These are phyloP conservation scores for Aspergillus nomiae DNA, from an alignment of 2,329 filamentous ascomycete genomes.

Conservation along the genomic window DNA sequence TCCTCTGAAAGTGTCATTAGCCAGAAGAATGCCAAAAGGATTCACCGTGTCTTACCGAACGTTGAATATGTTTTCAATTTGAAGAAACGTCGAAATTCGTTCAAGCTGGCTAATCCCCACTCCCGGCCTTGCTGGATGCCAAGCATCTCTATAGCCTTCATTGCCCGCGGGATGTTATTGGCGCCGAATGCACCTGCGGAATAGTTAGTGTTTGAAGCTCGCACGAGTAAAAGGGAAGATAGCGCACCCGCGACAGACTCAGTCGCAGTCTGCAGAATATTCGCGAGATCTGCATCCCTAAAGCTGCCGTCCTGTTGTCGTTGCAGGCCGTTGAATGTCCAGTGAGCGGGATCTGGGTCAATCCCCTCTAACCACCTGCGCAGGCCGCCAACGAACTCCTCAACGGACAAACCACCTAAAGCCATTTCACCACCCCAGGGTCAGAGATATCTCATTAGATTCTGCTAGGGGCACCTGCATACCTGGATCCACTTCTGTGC, in stretches of 20 bases:
- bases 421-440: not conserved
- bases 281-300: slow-evolving; percentile 6
- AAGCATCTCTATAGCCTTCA: slow-evolving; percentile 11
- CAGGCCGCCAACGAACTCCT: slow-evolving; percentile 3
- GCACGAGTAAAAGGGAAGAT: not conserved
- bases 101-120: slow-evolving; percentile 7
- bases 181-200: slow-evolving; percentile 9
- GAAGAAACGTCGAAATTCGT: slow-evolving; percentile 11
- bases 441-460: not conserved
- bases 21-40: not conserved
- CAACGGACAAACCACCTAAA: not conserved
- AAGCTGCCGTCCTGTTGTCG: slow-evolving; percentile 4
- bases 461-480: not conserved
- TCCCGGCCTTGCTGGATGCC: slow-evolving; percentile 11
- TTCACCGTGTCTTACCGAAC: slow-evolving; percentile 1
- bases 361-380: not conserved
- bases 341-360: not conserved
- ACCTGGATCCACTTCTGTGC: slow-evolving; percentile 1
- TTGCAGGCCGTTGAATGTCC: slow-evolving; percentile 6
- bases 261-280: not conserved
- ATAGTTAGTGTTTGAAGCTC: not conserved
- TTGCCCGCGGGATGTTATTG: slow-evolving; percentile 1
- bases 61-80: slow-evolving; percentile 10
- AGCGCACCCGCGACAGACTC: slow-evolving; percentile 1
- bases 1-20: not conserved